phyloP scores from a whole-genome alignment of 2,329 filamentous ascomycete species.

The Xylariaceae sp. region DNA sequence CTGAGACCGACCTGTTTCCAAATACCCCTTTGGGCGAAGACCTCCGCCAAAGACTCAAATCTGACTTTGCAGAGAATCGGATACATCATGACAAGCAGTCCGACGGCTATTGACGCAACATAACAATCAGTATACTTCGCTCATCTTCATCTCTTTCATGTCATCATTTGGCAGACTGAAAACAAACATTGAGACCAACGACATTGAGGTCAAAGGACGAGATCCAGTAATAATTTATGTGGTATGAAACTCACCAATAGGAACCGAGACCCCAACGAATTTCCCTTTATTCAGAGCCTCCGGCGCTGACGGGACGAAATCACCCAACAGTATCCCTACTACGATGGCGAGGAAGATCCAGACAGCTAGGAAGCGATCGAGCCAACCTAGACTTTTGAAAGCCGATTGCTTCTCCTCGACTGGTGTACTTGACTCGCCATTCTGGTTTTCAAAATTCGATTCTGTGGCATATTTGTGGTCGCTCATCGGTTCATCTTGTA shows the following conservation, averaged over 20 bases:
- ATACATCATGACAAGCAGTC: conserved; percentile 89
- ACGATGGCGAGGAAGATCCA: conserved; percentile 80
- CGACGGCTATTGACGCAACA: conserved; percentile 53
- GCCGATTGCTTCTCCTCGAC: conserved; percentile 31
- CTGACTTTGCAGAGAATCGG: conserved; percentile 85
- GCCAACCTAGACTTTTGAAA: conserved; percentile 53
- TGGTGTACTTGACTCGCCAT: not conserved
- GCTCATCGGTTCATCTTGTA: conserved; percentile 3
- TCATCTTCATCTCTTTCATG: not conserved
- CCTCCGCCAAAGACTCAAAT: conserved; percentile 68
- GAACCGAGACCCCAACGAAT: conserved; percentile 55
- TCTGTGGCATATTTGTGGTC: not conserved
- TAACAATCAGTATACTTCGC: not conserved
- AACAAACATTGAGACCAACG: not conserved
- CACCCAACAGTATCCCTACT: conserved; percentile 70
- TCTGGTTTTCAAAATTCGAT: conserved; percentile 11
- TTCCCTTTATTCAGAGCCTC: conserved; percentile 63
- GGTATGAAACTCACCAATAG: conserved; percentile 21
- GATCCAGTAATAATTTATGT: not conserved
- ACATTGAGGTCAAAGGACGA: not conserved
- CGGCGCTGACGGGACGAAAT: conserved; percentile 63
- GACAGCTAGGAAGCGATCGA: conserved; percentile 61
- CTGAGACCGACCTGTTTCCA: conserved; percentile 81
- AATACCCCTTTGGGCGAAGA: conserved; percentile 57
- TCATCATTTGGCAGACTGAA: not conserved